These are phyloP conservation scores for Flaveria sonorensis DNA, from an alignment of 129 eudicot genomes.

Conservation along the genomic window DNA sequence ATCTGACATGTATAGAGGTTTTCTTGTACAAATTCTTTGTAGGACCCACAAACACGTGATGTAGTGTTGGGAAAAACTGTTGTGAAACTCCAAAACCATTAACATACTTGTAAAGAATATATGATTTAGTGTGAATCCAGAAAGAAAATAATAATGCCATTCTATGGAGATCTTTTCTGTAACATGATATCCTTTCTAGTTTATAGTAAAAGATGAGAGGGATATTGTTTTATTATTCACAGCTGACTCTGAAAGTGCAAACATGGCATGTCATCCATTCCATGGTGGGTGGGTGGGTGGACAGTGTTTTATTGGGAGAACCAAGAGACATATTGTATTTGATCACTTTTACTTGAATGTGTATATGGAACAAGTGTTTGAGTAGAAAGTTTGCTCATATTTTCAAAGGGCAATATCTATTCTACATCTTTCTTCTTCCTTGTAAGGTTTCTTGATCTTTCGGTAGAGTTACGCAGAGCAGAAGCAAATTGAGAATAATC, in stretches of 20 bases:
- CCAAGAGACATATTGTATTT: conserved; percentile 23
- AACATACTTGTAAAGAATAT: conserved; percentile 25
- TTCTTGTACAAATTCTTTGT: conserved; percentile 36
- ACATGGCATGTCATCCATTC: conserved; percentile 54
- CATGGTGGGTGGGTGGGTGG: conserved; percentile 40
- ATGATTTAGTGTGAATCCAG: conserved; percentile 25
- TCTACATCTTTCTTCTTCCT: conserved; percentile 9
- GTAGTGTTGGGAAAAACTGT: conserved; percentile 16
- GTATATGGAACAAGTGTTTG: background rate
- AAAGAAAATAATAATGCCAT: conserved; percentile 34
- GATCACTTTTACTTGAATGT: conserved; percentile 28
- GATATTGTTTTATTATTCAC: conserved; percentile 31
- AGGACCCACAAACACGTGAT: conserved; percentile 54
- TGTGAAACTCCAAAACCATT: conserved; percentile 21
- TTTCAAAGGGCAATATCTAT: background rate
- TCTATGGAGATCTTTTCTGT: conserved; percentile 17
- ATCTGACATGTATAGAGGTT: conserved; percentile 33
- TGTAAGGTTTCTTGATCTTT: background rate
- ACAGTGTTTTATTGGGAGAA: conserved; percentile 40
- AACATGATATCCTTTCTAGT: conserved; percentile 25
- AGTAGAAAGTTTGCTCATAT: conserved; percentile 5
- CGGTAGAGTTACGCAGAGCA: too few species aligned
- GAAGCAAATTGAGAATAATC: too few species aligned
- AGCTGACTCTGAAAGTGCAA: conserved; percentile 40
- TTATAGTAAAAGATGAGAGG: conserved; percentile 25